Evolutionary conservation across 1,139 yeast species (phyloP), one percentile per base, ranked within the genome.

Genomic region (Pichia sp.): DNA sequence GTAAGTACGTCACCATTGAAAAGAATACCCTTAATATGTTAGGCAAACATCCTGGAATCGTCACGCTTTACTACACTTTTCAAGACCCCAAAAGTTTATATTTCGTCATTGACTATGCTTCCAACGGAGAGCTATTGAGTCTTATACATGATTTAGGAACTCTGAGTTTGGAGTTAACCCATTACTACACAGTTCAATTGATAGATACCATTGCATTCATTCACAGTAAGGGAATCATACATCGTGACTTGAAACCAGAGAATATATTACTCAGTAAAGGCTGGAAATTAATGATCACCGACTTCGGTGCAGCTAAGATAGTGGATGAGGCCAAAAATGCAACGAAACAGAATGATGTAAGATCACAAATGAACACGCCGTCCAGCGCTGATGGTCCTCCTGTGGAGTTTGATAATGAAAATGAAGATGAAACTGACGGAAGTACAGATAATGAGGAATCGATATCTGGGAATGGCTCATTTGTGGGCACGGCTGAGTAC

Each of bases 1-100:
- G 88, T 49, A 91, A 93, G 59, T 93, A 91, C 54, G 98, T 91
- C 41, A 88, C 88, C 53, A 91, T 93, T 41, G 98, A 93, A 59
- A 91, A 91, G 59, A 86, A 86, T 52, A 91, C 97, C 2, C 66
- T 93, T 50, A 87, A 88, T 56, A 63, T 94, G 29, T 66, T 91
- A 39, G 91, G 88, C 22, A 78, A 81, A 38, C 88, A 81, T 50
- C 86, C 87, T 30, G 98, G 98, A 1, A 74, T 91, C 31, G 87
- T 91, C 17, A 78, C 91, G 14, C 67, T 91, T 32, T 85, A 84
- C 55, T 93, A 85, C 58, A 91, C 98, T 0, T 91, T 91, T 58
- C 98, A 91, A 56, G 98, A 93, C 58, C 83, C 84, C 38, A 74
- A 77, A 39, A 81, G 88, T 12, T 66, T 93, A 34, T 91, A 87